Evolutionary conservation across 805 yeast species (phyloP).

Genomic region (Lachancea sp.): DNA sequence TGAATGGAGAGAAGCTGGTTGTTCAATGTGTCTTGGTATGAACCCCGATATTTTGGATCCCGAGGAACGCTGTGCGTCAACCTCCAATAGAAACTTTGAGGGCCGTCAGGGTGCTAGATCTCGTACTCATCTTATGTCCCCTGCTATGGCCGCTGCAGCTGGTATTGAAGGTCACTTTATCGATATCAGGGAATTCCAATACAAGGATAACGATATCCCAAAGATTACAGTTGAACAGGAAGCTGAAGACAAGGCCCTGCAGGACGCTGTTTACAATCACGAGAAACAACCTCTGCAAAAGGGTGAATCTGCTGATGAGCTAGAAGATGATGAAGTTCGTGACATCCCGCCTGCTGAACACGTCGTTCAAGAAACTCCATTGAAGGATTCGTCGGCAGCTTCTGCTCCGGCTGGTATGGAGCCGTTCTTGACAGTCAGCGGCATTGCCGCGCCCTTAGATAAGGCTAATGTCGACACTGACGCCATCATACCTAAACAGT

Average conservation of each 20-base stretch:
- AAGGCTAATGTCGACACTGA: conserved; percentile 97
- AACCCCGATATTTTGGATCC: conserved; percentile 96
- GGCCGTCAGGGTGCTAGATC: conserved; percentile 98
- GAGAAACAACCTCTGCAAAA: conserved; percentile 57
- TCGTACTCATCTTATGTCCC: conserved; percentile 96
- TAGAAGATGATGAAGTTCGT: conserved; percentile 47
- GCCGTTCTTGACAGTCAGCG: conserved; percentile 66
- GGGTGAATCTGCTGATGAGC: conserved; percentile 44
- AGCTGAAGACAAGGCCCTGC: conserved; percentile 48
- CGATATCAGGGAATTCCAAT: conserved; percentile 80
- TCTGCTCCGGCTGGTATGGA: conserved; percentile 55
- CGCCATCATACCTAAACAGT: conserved; percentile 98
- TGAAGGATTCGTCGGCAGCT: conserved; percentile 25
- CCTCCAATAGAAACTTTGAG: conserved; percentile 97
- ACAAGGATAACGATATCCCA: conserved; percentile 54
- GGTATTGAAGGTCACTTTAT: conserved; percentile 85
- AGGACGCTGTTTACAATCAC: conserved; percentile 65
- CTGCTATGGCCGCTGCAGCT: conserved; percentile 99
- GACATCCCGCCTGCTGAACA: conserved; percentile 57
- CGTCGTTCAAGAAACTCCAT: conserved; percentile 34
- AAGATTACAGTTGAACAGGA: conserved; percentile 41
- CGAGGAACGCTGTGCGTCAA: conserved; percentile 95
- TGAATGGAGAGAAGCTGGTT: conserved; percentile 99
- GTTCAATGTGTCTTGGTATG: conserved; percentile 99
- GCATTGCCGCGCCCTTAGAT: conserved; percentile 90